Evolutionary conservation across 2,329 filamentous ascomycete genomes (phyloP).

Genomic region (Colletotrichum costaricense): DNA sequence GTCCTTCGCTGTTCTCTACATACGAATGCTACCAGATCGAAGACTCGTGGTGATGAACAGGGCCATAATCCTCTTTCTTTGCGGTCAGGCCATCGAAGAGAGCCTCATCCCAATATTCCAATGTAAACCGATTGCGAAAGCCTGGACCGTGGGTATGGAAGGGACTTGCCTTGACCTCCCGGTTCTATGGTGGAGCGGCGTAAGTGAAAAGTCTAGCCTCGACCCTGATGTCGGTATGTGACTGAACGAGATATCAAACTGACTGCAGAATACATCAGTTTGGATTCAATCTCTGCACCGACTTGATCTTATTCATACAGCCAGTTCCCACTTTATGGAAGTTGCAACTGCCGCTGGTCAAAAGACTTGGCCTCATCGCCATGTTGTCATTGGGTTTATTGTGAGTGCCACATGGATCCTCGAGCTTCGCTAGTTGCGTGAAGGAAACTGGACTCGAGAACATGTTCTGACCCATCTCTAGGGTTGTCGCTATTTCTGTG

Average conservation of each 20-base stretch:
- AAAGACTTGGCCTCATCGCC: conserved; percentile 42
- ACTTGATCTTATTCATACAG: conserved; percentile 49
- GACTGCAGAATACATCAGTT: conserved; percentile 34
- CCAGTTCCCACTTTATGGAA: conserved; percentile 50
- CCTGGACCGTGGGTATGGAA: conserved; percentile 39
- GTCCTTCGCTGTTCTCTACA: conserved; percentile 46
- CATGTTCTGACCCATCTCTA: not conserved
- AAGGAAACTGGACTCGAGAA: not conserved
- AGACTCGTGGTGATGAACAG: conserved; percentile 43
- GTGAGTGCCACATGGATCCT: conserved; percentile 21
- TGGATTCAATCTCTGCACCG: conserved; percentile 49
- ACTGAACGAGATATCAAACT: too few relatives aligned
- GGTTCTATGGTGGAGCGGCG: conserved; percentile 47
- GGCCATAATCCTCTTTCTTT: conserved; percentile 41
- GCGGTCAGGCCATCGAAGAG: conserved; percentile 45
- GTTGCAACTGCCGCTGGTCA: conserved; percentile 45
- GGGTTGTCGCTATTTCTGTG: conserved; percentile 40
- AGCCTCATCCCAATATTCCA: conserved; percentile 42
- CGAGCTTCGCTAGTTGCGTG: too few relatives aligned
- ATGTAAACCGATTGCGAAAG: conserved; percentile 42
- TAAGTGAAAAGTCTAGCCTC: conserved; percentile 36
- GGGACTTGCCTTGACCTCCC: conserved; percentile 43
- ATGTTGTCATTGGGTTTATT: conserved; percentile 44
- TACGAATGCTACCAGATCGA: conserved; percentile 44
- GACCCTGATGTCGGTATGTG: not conserved